phyloP scores from a whole-genome alignment of 352 stramenopile genomes.

The Phytophthora pseudosyringae region DNA sequence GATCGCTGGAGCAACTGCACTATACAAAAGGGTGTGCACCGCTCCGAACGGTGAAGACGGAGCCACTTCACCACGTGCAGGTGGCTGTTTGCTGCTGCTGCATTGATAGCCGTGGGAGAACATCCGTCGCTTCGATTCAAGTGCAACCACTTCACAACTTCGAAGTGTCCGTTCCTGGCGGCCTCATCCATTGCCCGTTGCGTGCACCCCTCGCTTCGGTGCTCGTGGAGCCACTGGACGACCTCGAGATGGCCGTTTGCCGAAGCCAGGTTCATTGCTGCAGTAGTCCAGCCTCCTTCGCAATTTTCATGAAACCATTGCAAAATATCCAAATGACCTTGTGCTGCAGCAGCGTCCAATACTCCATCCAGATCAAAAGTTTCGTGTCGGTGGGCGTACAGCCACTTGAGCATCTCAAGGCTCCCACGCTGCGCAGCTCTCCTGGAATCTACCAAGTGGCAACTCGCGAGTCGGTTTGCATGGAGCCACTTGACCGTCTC shows the following conservation, averaged over 20 bases:
- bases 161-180: constrained; percentile 1
- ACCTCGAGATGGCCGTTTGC: background rate
- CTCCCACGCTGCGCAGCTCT: background rate
- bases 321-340: background rate
- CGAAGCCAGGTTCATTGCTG: background rate
- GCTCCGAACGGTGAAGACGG: background rate
- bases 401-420: background rate
- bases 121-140: constrained; percentile 12
- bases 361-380: background rate
- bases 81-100: background rate
- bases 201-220: constrained; percentile 7
- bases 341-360: constrained; percentile 2
- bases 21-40: background rate
- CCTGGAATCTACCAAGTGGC: background rate
- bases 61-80: constrained; percentile 18
- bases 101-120: background rate
- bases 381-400: constrained; percentile 2
- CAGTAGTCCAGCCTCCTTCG: background rate
- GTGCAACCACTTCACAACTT: constrained; percentile 15
- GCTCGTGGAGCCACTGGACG: constrained; percentile 8
- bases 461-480: constrained; percentile 4
- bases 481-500: constrained; percentile 1
- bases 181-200: constrained; percentile 7
- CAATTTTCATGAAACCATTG: constrained; percentile 11
- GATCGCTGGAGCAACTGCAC: background rate